Conservation (phyloP, 192 early-diverging fungal genomes). For the Podila epicladia region DNA sequence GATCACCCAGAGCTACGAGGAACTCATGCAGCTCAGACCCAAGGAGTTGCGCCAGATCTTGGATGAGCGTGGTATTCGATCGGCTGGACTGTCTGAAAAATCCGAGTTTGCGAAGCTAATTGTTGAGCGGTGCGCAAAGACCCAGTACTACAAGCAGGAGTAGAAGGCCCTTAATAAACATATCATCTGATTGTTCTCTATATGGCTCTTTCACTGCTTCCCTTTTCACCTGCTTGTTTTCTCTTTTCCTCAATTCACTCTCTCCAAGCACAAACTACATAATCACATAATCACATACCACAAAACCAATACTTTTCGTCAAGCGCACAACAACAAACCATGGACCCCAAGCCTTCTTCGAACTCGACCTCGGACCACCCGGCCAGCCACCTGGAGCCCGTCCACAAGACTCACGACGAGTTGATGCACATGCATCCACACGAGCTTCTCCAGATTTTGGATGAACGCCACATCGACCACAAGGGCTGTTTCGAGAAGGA, state of each 20-base stretch:
- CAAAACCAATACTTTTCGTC: neutral
- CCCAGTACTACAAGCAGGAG: conserved; percentile 48
- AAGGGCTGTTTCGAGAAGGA: conserved; percentile 5
- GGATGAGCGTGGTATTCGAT: conserved; percentile 53
- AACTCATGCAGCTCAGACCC: conserved; percentile 58
- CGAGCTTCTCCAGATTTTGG: conserved; percentile 5
- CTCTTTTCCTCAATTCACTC: neutral
- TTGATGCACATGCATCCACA: conserved; percentile 10
- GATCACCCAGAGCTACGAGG: conserved; percentile 56
- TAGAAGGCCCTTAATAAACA: neutral
- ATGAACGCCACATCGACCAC: conserved; percentile 12
- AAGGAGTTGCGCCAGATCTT: conserved; percentile 64
- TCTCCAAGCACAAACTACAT: too few relatives aligned
- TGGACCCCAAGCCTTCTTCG: neutral
- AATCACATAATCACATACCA: neutral
- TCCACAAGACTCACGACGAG: conserved; percentile 5
- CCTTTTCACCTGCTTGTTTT: too few relatives aligned
- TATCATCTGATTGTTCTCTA: neutral
- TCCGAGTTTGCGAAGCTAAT: conserved; percentile 59
- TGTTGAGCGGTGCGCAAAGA: conserved; percentile 42
- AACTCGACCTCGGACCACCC: neutral
- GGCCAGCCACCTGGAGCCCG: neutral
- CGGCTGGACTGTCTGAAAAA: conserved; percentile 58
- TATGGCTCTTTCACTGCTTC: too few relatives aligned
- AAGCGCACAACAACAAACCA: neutral